A percentile compares a stretch with the other conserved stretches of the same genome.
phyloP scores from a whole-genome alignment of 495 filamentous ascomycete genomes.

The Aspergillus cavernicola region DNA sequence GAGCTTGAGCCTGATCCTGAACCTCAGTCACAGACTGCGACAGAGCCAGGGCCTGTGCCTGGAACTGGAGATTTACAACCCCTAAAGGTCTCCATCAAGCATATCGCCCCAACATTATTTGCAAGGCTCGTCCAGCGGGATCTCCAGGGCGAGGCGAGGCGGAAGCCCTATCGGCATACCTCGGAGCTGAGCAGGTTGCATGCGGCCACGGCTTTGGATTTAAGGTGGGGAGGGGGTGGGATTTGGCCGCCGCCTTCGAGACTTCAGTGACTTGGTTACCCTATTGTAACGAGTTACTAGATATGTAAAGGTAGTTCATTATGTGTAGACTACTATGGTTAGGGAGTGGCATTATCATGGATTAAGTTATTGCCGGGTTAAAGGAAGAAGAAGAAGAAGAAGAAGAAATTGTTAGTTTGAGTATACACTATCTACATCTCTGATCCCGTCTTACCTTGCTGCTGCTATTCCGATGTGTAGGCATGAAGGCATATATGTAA shows the following conservation, averaged over 20 bases:
- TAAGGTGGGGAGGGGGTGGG: slow-evolving; percentile 1
- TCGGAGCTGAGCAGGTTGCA: slow-evolving; percentile 13
- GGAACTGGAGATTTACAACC: not conserved
- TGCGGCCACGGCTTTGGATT: not conserved
- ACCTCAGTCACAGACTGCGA: not conserved
- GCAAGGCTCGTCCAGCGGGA: slow-evolving; percentile 14
- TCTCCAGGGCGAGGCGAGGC: slow-evolving; percentile 9
- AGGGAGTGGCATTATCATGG: too few relatives aligned
- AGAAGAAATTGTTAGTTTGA: too few relatives aligned
- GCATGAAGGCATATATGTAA: too few relatives aligned
- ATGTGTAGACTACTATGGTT: too few relatives aligned
- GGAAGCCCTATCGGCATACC: slow-evolving; percentile 14
- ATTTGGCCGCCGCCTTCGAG: slow-evolving; percentile 17
- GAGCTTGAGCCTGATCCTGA: not conserved
- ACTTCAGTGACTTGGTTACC: slow-evolving; percentile 3
- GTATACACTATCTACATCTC: too few relatives aligned
- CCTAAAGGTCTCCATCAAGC: slow-evolving; percentile 17
- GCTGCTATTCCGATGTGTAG: too few relatives aligned
- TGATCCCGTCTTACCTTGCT: too few relatives aligned
- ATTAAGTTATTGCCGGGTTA: too few relatives aligned
- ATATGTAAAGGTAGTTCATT: not conserved
- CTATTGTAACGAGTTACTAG: too few relatives aligned
- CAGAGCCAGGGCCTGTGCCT: not conserved
- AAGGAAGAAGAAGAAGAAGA: too few relatives aligned
- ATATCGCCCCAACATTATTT: slow-evolving; percentile 17